Conservation (phyloP, 306 rosid genomes). For the Trifolium dubium region DNA sequence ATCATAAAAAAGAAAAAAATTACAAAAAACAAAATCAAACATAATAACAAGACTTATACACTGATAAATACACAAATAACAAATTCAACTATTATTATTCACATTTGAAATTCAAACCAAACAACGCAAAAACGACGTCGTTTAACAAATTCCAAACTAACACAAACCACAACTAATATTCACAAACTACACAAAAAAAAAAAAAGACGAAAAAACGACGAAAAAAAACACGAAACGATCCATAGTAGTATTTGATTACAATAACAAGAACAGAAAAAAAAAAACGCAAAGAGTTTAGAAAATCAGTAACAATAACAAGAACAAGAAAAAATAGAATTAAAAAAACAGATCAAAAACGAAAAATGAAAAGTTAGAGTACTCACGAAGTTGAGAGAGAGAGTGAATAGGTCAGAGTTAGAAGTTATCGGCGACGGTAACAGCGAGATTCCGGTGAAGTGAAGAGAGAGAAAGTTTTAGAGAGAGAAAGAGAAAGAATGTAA, state of each 20-base stretch:
- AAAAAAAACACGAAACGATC: conserved; percentile 21
- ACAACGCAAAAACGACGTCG: background rate
- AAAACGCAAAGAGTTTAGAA: background rate
- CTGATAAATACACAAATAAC: background rate
- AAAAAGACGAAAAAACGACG: no score
- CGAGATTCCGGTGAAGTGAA: conserved; percentile 37
- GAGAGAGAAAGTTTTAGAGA: conserved; percentile 35
- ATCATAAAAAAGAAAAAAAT: background rate
- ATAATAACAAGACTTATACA: background rate
- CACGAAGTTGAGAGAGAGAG: background rate
- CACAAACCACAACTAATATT: background rate
- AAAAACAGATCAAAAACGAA: background rate
- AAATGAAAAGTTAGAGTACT: background rate
- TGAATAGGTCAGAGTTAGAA: conserved; percentile 29
- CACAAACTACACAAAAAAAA: background rate
- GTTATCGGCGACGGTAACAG: conserved; percentile 38
- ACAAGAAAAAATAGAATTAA: conserved; percentile 45
- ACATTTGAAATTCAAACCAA: background rate
- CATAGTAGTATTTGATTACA: background rate
- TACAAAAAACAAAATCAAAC: background rate
- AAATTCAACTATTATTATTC: conserved; percentile 4
- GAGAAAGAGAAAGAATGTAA: conserved; percentile 41
- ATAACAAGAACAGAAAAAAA: background rate
- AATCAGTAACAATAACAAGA: conserved; percentile 25
- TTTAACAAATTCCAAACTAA: background rate